Base-by-base conservation (phyloP, 2,329 filamentous ascomycete genomes). In the Cordyceps tenuipes region DNA sequence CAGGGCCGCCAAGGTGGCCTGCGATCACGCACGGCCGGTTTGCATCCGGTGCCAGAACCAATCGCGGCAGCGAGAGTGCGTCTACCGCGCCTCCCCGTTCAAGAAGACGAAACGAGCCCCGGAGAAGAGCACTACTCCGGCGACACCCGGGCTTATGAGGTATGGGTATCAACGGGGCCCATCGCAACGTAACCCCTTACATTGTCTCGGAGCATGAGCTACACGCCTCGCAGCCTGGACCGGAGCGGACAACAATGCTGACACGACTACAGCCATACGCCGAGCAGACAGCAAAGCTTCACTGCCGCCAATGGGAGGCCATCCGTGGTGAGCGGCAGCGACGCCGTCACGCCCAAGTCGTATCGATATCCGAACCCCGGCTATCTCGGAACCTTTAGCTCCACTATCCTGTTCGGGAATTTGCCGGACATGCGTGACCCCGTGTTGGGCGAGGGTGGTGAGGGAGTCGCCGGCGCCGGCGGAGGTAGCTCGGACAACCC, bases 11-110 rank as follows among this genome's bases (percentile, higher is more conserved):
- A 69, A 69, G 48, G 58, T 68, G 15, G 67, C 65, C 2, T 66
- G 66, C 61, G 63, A 69, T 55, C 69, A 71, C 60, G 44, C 57
- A n/a, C 49, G 62, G 47, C 68, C 68, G 6, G 63, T 63, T 19
- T 71, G 69, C 47, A 63, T 64, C 23, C 64, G 68, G 13, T 70
- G 68, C 34, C 62, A 51, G 17, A 62, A 62, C 29, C 49, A 55
- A 34, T 57, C 58, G 12, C 63, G 61, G 21, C 46, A 53, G 15
- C n/a, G 29, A 15, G 34, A 59, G 34, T 66, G 65, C 61, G 54
- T 62, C 21, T 66, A 65, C 44, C 61, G 64, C 44, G 43, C 56
- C 50, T 36, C 62, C 47, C 65, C 62, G 17, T 65, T 64, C 13
- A 67, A 65, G 41, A 64, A 67, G 41, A 60, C 63, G 46, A 61